These are phyloP conservation scores for Alternaria triticina DNA, from an alignment of 2,329 filamentous ascomycete species.

Conservation along the genomic window DNA sequence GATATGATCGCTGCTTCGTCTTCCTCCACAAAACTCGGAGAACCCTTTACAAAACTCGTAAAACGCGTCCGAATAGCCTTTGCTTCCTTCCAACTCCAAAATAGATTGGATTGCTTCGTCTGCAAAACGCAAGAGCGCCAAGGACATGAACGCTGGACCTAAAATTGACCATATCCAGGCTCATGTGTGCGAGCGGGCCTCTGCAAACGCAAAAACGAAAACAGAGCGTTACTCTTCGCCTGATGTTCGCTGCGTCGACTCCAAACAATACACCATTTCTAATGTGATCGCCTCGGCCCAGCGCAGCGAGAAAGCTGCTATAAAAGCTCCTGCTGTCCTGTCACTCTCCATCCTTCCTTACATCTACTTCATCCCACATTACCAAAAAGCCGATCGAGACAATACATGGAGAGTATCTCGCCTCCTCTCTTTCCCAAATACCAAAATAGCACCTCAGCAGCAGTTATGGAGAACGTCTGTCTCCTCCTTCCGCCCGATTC, in stretches of 20 bases:
- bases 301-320: not conserved
- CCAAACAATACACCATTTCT: rapidly evolving
- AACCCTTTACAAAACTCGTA: not conserved
- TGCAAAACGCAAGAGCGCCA: not conserved
- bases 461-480: too few relatives aligned
- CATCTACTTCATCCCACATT: not conserved
- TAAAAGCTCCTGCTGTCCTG: not conserved
- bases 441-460: too few relatives aligned
- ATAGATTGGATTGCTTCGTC: not conserved
- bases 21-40: not conserved
- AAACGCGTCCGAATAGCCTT: rapidly evolving
- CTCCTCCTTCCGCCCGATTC: too few relatives aligned
- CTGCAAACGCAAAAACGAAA: too few relatives aligned
- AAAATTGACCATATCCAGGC: not conserved
- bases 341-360: rapidly evolving
- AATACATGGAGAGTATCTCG: not conserved
- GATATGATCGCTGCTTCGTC: not conserved
- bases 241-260: not conserved
- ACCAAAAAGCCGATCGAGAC: too few relatives aligned
- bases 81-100: not conserved
- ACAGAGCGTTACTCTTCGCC: too few relatives aligned
- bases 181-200: not conserved
- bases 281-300: not conserved
- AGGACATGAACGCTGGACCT: not conserved
- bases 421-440: not conserved